These are phyloP conservation scores for Diophrys appendiculata DNA, from an alignment of 73 alveolate genomes.

Conservation along the genomic window DNA sequence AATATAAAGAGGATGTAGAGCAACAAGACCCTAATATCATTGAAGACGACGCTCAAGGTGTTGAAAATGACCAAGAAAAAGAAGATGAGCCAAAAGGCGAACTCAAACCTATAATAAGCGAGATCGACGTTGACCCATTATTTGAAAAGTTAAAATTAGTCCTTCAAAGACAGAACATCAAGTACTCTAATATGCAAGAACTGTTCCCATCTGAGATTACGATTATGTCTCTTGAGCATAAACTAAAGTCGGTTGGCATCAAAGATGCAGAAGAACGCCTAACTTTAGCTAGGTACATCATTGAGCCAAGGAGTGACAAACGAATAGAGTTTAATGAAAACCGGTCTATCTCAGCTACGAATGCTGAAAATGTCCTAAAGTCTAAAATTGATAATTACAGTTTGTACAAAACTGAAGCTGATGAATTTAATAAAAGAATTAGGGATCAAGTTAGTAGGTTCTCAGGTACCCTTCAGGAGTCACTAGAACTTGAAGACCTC, in stretches of 20 bases:
- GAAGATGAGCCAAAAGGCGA: constrained; percentile 14
- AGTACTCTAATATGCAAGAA: constrained; percentile 4
- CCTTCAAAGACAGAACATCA: constrained; percentile 1
- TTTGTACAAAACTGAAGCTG: constrained; percentile 3
- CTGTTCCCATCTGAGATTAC: constrained; percentile 12
- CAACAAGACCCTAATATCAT: constrained; percentile 13
- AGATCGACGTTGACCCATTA: constrained; percentile 15
- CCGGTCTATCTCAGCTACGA: constrained; percentile 1
- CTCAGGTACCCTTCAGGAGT: constrained; percentile 37
- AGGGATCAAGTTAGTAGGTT: constrained; percentile 10
- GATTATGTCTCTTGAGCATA: constrained; percentile 33
- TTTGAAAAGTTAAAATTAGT: constrained; percentile 6
- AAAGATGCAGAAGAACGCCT: constrained; percentile 24
- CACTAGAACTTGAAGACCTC: constrained; percentile 53
- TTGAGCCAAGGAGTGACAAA: constrained; percentile 41
- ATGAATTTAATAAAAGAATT: constrained; percentile 19
- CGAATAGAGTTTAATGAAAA: constrained; percentile 41
- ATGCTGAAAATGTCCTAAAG: constrained; percentile 5
- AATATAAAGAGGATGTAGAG: background rate
- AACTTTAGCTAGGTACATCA: constrained; percentile 33
- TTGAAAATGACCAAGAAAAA: constrained; percentile 1
- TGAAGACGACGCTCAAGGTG: background rate
- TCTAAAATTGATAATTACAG: constrained; percentile 11
- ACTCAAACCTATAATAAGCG: constrained; percentile 20
- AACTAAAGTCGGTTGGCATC: constrained; percentile 31